Evolutionary conservation across 1,284 basidiomycete species (phyloP).

Genomic region (Cryptococcus sp.): DNA sequence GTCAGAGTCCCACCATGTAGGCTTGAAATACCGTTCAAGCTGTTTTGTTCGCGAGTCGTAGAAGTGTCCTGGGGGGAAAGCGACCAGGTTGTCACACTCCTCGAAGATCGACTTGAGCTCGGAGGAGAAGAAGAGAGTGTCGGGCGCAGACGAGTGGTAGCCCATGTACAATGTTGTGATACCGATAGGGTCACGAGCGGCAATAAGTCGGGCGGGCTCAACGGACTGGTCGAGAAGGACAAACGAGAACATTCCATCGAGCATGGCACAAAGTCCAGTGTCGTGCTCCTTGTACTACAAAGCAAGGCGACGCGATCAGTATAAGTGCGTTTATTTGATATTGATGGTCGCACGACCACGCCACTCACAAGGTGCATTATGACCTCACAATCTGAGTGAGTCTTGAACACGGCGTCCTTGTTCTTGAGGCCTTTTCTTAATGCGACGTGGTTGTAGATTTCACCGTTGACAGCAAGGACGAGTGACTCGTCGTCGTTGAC

Average conservation of each 20-base stretch:
- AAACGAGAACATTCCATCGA: constrained; percentile 99
- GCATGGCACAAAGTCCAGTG: constrained; percentile 69
- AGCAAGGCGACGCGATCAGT: constrained; percentile 1
- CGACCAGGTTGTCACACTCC: constrained; percentile 91
- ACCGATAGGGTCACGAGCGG: constrained; percentile 95
- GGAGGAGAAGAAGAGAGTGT: constrained; percentile 87
- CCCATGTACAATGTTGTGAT: constrained; percentile 99
- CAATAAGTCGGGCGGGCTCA: constrained; percentile 85
- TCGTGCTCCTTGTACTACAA: constrained; percentile 79
- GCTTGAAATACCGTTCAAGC: constrained; percentile 79
- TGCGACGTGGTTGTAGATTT: constrained; percentile 96
- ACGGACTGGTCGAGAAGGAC: constrained; percentile 92
- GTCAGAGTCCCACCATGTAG: constrained; percentile 83
- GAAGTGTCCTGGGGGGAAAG: constrained; percentile 96
- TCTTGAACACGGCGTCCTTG: constrained; percentile 78
- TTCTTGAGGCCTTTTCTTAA: constrained; percentile 70
- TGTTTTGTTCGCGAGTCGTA: constrained; percentile 80
- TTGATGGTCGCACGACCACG: neutral
- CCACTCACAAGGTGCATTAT: constrained; percentile 82
- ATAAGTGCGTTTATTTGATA: neutral
- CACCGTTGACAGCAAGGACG: constrained; percentile 93
- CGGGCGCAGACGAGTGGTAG: constrained; percentile 81
- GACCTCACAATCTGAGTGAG: constrained; percentile 97
- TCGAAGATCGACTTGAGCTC: constrained; percentile 92
- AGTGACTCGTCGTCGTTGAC: constrained; percentile 82